Percentiles rank a stretch among this genome's conserved stretches.
These are phyloP conservation scores for Primulina eburnea DNA, from an alignment of 257 asterid species.

Conservation along the genomic window DNA sequence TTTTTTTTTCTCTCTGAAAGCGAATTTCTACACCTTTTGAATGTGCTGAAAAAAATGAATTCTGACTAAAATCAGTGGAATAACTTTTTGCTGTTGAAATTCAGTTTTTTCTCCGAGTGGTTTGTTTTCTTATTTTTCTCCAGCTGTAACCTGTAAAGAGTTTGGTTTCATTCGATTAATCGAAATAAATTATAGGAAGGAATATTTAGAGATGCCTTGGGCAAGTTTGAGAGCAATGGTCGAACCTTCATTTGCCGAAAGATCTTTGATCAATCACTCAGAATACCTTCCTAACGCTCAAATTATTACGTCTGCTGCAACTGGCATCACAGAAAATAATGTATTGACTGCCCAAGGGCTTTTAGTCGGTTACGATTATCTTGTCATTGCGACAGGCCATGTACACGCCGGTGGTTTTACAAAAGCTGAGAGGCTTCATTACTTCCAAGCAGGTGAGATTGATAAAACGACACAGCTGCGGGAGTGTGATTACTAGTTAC, in stretches of 20 bases:
- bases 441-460: slow-evolving; percentile 59
- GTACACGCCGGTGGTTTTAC: slow-evolving; percentile 33
- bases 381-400: slow-evolving; percentile 89
- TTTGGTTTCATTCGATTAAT: background rate
- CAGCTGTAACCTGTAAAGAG: background rate
- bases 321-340: slow-evolving; percentile 50
- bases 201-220: slow-evolving; percentile 79
- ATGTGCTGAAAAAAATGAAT: too few species aligned
- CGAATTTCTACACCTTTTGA: too few species aligned
- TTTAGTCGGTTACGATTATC: slow-evolving; percentile 58
- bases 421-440: slow-evolving; percentile 47
- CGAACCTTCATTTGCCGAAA: slow-evolving; percentile 77
- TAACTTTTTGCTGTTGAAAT: too few species aligned
- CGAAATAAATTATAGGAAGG: slow-evolving; percentile 55
- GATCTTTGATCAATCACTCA: slow-evolving; percentile 60
- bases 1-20: too few species aligned
- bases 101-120: too few species aligned
- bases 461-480: background rate
- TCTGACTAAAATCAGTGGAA: too few species aligned
- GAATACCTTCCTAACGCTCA: slow-evolving; percentile 69
- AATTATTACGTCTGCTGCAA: slow-evolving; percentile 54
- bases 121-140: too few species aligned
- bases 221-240: slow-evolving; percentile 75
- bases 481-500: background rate
- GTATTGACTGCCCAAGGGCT: slow-evolving; percentile 63